Evolutionary conservation across 1,139 yeast species (phyloP).

Genomic region (Saccharomycopsis crataegensis): DNA sequence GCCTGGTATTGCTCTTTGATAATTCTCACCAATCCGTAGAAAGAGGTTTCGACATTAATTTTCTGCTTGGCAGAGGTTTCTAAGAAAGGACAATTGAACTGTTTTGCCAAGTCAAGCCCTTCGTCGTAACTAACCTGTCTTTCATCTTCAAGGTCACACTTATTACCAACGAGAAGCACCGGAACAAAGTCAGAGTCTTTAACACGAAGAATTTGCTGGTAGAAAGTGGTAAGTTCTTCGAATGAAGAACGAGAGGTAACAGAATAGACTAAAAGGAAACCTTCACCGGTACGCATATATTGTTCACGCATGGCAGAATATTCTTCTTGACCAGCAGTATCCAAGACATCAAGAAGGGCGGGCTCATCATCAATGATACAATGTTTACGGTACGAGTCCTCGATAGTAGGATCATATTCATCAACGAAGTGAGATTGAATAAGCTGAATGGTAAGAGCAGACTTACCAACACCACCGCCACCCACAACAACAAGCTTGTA

Average conservation of each 20-base stretch:
- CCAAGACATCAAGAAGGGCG: conserved; percentile 77
- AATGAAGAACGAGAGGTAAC: conserved; percentile 74
- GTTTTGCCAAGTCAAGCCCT: conserved; percentile 70
- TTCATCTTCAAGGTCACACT: conserved; percentile 73
- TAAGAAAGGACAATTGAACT: conserved; percentile 70
- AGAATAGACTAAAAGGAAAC: conserved; percentile 76
- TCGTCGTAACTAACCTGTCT: conserved; percentile 78
- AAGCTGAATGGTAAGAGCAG: conserved; percentile 85
- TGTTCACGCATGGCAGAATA: conserved; percentile 94
- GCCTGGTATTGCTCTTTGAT: conserved; percentile 38
- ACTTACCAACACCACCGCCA: conserved; percentile 98
- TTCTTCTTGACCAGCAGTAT: conserved; percentile 98
- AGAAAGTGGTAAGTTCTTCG: conserved; percentile 69
- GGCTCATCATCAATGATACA: conserved; percentile 75
- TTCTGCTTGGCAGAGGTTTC: conserved; percentile 94
- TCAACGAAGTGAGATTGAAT: conserved; percentile 91
- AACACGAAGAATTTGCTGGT: conserved; percentile 79
- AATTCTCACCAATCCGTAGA: conserved; percentile 64
- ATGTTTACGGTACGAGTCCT: conserved; percentile 78
- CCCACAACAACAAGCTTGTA: conserved; percentile 92
- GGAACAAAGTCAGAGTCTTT: conserved; percentile 75
- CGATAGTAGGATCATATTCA: conserved; percentile 97
- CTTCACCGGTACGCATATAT: conserved; percentile 90
- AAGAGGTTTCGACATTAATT: conserved; percentile 89
- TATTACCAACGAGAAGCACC: conserved; percentile 68